These are phyloP conservation scores for Stylonectria norvegica DNA, from an alignment of 2,329 filamentous ascomycete genomes.

Conservation along the genomic window DNA sequence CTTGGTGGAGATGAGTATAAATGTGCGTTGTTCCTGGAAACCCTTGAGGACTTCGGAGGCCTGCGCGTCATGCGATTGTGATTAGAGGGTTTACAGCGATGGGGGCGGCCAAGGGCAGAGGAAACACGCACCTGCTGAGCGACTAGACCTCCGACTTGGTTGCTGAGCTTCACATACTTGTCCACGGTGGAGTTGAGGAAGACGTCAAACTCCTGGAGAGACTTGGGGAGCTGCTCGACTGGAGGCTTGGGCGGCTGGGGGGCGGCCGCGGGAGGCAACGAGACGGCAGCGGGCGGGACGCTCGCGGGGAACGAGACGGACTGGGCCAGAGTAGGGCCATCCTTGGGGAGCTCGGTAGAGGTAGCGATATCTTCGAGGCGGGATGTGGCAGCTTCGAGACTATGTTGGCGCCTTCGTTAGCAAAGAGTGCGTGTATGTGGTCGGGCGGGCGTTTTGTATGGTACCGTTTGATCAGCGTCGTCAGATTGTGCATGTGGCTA, in stretches of 20 bases:
- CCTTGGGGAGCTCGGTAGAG: conserved; percentile 60
- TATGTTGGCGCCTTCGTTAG: conserved; percentile 51
- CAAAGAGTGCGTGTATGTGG: too few relatives aligned
- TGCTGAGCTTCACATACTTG: conserved; percentile 74
- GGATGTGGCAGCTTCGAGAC: conserved; percentile 94
- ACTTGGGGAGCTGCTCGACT: conserved; percentile 64
- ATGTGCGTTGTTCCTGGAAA: conserved; percentile 82
- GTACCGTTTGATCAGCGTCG: conserved; percentile 97
- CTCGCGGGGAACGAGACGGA: conserved; percentile 32
- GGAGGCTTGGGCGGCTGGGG: conserved; percentile 40
- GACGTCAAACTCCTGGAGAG: conserved; percentile 83
- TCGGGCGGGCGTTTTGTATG: too few relatives aligned
- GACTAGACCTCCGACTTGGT: conserved; percentile 72
- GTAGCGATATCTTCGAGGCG: conserved; percentile 94
- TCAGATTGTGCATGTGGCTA: conserved; percentile 92
- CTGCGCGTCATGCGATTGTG: too few relatives aligned
- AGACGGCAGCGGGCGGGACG: conserved; percentile 29
- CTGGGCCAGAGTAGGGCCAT: conserved; percentile 41
- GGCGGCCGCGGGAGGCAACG: conserved; percentile 30
- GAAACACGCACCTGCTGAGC: conserved; percentile 66
- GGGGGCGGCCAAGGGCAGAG: too few relatives aligned
- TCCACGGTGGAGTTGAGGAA: conserved; percentile 72
- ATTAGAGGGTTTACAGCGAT: too few relatives aligned
- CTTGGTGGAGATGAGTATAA: conserved; percentile 83
- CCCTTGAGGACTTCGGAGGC: conserved; percentile 56